Evolutionary conservation across 129 eudicot genomes (phyloP).

Genomic region (Heracleum sosnowskyi): DNA sequence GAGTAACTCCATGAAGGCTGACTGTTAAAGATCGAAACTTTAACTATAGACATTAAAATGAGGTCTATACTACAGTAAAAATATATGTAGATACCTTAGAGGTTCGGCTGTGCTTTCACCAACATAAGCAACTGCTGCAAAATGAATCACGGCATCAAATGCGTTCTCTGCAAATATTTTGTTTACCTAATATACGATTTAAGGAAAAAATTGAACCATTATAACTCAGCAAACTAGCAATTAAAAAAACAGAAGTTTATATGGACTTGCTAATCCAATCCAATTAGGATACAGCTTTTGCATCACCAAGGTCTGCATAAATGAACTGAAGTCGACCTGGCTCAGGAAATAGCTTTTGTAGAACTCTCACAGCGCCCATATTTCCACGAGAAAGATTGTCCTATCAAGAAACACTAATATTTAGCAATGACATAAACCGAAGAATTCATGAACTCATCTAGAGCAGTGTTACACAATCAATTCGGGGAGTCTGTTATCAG

Average conservation of each 20-base stretch:
- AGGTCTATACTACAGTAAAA: not conserved
- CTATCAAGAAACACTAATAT: constrained; percentile 23
- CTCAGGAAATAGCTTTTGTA: constrained; percentile 64
- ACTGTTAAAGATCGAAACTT: not conserved
- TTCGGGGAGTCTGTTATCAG: not conserved
- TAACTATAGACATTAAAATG: not conserved
- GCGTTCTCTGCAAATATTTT: constrained; percentile 74
- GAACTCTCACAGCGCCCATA: constrained; percentile 60
- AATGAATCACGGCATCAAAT: constrained; percentile 90
- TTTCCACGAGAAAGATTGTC: constrained; percentile 92
- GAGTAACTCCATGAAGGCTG: not conserved
- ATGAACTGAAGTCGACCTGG: constrained; percentile 82
- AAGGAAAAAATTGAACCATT: constrained; percentile 18
- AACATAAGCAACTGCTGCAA: constrained; percentile 93
- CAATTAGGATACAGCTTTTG: constrained; percentile 52
- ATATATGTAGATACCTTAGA: constrained; percentile 39
- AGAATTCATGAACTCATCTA: not conserved
- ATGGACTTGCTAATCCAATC: not conserved
- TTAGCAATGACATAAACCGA: not conserved
- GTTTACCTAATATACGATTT: constrained; percentile 40
- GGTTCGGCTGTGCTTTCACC: constrained; percentile 92
- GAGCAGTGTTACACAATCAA: not conserved
- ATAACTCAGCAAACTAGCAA: not conserved
- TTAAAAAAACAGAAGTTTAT: not conserved
- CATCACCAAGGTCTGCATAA: constrained; percentile 79